Base-by-base conservation (phyloP, 2,329 filamentous ascomycete species). In the Phialophora chinensis region DNA sequence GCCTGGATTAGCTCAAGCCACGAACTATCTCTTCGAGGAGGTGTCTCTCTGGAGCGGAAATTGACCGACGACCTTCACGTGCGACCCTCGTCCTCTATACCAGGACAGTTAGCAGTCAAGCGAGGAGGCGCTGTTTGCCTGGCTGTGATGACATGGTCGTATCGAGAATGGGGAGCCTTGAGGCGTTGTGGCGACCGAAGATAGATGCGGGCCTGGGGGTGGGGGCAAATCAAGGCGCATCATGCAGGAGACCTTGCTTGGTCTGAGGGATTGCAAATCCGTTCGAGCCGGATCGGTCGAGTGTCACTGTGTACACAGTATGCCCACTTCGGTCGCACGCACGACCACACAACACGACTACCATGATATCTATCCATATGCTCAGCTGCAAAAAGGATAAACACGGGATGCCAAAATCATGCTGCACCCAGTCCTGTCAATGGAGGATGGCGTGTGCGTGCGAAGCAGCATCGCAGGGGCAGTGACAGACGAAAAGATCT, bases 1-100 rank as follows among this genome's bases (percentile, higher is more conserved):
- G 20, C 27, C 25, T 20, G 52, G 52, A 33, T 59, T 49, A 59
- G 56, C 56, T 11, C 23, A 49, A 29, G 38, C 38, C 25, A 25
- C 25, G 38, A 47, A 49, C 50, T 49, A 20, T 7, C 17, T 14
- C 42, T 42, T 17, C 35, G 4, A 42, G 14, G 3, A 42, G 14
- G 4, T 42, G 14, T 42, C 35, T 42, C 14, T 42, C 4, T 42
- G 35, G 35, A 38, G 35, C 35, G 35, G 12, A 17, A 12, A 38
- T 38, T 38, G 35, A 38, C 35, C 35, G 35, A 8, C 35, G 12
- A 38, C 35, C 35, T 14, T 38, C 35, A 31, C 8, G 2, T 31
- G 31, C 31, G 8, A 31, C 2, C 8, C 31, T 31, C 31, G 31
- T 31, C 31, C 31, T 38, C 35, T 5, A 35, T 38, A 17, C 14